A percentile compares a stretch with the other conserved stretches of the same genome.
phyloP scores from a whole-genome alignment of 2,329 filamentous ascomycete genomes.

The Trichophyton benhamiae region DNA sequence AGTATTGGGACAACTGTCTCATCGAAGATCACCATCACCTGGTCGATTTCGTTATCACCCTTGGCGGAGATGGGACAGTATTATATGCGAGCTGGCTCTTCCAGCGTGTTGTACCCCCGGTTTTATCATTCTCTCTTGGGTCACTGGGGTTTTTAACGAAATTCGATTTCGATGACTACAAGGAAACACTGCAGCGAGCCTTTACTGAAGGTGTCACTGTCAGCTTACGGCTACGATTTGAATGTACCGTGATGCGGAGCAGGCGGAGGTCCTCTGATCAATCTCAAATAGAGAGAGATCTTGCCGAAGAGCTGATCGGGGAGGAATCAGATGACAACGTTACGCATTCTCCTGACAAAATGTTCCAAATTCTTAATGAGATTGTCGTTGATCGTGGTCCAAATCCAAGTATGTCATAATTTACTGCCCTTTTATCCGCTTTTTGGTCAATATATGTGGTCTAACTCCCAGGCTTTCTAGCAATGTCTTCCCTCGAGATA shows the following conservation, averaged over 20 bases:
- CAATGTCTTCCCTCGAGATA: slow-evolving; percentile 87
- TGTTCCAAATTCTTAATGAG: slow-evolving; percentile 87
- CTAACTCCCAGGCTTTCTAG: slow-evolving; percentile 30
- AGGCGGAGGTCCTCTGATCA: slow-evolving; percentile 24
- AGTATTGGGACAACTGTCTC: slow-evolving; percentile 73
- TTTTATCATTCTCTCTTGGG: slow-evolving; percentile 80
- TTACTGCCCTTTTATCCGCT: background rate
- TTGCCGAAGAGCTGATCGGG: slow-evolving; percentile 72
- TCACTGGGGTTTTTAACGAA: slow-evolving; percentile 93
- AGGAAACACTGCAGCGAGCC: slow-evolving; percentile 54
- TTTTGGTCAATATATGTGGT: background rate
- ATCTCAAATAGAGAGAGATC: slow-evolving; percentile 41
- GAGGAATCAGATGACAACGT: slow-evolving; percentile 71
- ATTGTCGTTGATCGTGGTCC: slow-evolving; percentile 92
- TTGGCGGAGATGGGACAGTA: slow-evolving; percentile 93
- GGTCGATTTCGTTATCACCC: slow-evolving; percentile 86
- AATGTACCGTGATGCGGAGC: slow-evolving; percentile 79
- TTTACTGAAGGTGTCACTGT: slow-evolving; percentile 80
- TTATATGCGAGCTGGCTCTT: slow-evolving; percentile 95
- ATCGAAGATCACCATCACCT: slow-evolving; percentile 67
- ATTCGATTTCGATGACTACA: slow-evolving; percentile 74
- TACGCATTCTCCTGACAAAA: slow-evolving; percentile 74
- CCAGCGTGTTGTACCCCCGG: slow-evolving; percentile 84
- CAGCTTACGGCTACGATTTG: slow-evolving; percentile 75
- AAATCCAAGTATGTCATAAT: slow-evolving; percentile 60